Base-by-base conservation (phyloP, 108 stramenopile genomes). In the Nitzschia putrida region DNA sequence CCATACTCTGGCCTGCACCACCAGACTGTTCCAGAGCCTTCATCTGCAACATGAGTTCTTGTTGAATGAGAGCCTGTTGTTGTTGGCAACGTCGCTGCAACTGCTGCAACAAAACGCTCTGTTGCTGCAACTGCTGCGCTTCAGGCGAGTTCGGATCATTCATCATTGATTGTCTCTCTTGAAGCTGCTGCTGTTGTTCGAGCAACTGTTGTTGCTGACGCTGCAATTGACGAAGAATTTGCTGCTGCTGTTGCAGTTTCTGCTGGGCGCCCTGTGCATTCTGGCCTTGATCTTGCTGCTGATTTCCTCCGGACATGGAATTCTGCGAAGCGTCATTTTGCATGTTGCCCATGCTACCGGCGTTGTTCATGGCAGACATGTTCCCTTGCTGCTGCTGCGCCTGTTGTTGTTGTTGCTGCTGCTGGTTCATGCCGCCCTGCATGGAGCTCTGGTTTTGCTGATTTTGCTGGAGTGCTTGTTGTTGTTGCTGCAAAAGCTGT, bases 61-160 rank as follows among this genome's bases (percentile, higher is more conserved):
- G 67, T 23, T 86, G 80, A 23, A 86, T 68, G 23, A 85, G 50
- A 12, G 73, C 40, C 56, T 89, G 80, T 52, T 89, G 84, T 61
- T 85, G 82, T 42, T 85, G 76, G 71, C 84, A 89, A 13, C 83
- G 76, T 45, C 74, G 56, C 26, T 80, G 80, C 8, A 85, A 69
- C 25, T 87, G 78, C 43, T 77, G 72, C 10, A 87, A 61, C n/a
- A 87, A 72, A 8, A 50, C 50, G 21, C 80, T 73, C 53, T 90
- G 89, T 34, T 85, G 80, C 14, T 78, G 83, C 38, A 87, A 60
- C 61, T 87, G 82, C 60, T 86, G 73, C 12, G 68, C 72, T 64
- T 83, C 80, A 20, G 73, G 82, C 13, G 79, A 63, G 24, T 71
- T 72, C 42, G 67, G 74, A 23, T 67, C 72, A 58, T 71, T 44